phyloP scores from a whole-genome alignment of 306 rosid species.

The Abrus pulchellus region DNA sequence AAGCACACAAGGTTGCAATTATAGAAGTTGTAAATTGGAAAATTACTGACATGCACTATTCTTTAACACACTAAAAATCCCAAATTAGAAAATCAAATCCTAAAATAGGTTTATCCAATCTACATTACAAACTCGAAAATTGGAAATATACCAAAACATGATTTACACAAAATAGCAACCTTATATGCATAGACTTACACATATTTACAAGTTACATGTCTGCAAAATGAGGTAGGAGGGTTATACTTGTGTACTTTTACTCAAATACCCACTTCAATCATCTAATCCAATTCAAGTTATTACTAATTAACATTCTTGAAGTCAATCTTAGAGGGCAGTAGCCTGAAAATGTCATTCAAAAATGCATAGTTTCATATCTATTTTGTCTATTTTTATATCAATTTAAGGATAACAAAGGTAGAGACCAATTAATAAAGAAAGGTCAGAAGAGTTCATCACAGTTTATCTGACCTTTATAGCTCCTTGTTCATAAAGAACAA shows the following conservation, averaged over 20 bases:
- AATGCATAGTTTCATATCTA: conserved; percentile 14
- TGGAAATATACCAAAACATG: conserved; percentile 31
- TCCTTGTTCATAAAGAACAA: conserved; percentile 83
- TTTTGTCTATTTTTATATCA: conserved; percentile 2
- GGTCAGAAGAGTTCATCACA: conserved; percentile 31
- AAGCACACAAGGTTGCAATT: no score
- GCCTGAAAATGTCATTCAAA: conserved; percentile 10
- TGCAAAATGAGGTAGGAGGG: conserved; percentile 24
- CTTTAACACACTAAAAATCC: no score
- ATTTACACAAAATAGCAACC: conserved; percentile 30
- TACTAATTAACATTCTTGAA: conserved; percentile 30
- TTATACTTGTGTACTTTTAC: conserved; percentile 6
- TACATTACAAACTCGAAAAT: not conserved
- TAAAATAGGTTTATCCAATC: no score
- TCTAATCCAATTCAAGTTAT: not conserved
- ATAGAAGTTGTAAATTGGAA: no score
- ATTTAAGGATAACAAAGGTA: conserved; percentile 21
- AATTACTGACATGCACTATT: no score
- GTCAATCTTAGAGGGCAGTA: conserved; percentile 27
- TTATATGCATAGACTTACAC: not conserved
- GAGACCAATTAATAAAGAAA: conserved; percentile 10
- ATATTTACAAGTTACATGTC: not conserved
- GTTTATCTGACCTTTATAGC: conserved; percentile 76
- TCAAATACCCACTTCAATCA: conserved; percentile 22
- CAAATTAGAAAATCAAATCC: no score